phyloP scores from a whole-genome alignment of 1,284 basidiomycete genomes.

The Meripilus lineatus region DNA sequence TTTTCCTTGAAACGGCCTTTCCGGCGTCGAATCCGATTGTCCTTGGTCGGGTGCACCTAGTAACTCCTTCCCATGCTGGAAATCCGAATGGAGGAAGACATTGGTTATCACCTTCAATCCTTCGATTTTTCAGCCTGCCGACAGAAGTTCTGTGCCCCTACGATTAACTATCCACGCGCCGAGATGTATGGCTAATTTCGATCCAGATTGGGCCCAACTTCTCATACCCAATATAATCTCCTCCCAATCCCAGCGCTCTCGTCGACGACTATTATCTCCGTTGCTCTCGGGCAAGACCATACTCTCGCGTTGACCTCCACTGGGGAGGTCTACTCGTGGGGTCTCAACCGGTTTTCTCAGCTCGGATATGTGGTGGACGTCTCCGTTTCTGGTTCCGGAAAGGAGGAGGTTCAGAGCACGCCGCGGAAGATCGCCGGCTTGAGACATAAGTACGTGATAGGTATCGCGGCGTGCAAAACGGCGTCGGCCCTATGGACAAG shows the following conservation, averaged over 20 bases:
- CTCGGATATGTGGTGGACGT: slow-evolving; percentile 85
- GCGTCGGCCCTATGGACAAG: slow-evolving; percentile 91
- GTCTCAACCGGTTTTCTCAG: slow-evolving; percentile 83
- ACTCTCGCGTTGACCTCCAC: slow-evolving; percentile 79
- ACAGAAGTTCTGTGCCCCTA: no score
- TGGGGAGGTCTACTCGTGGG: slow-evolving; percentile 90
- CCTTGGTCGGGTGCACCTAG: no score
- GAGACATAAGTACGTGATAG: slow-evolving; percentile 77
- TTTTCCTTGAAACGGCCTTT: background rate
- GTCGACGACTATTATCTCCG: slow-evolving; percentile 28
- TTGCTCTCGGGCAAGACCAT: slow-evolving; percentile 93
- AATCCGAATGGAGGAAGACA: no score
- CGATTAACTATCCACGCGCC: no score
- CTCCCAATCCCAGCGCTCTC: background rate
- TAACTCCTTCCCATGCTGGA: no score
- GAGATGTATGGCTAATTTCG: background rate
- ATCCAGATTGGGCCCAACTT: slow-evolving; percentile 63
- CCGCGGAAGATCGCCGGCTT: slow-evolving; percentile 79
- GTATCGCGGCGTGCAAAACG: slow-evolving; percentile 84
- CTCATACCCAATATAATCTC: slow-evolving; percentile 72
- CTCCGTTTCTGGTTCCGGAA: slow-evolving; percentile 15
- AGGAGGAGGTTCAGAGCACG: slow-evolving; percentile 53
- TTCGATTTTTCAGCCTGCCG: no score
- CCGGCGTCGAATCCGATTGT: background rate
- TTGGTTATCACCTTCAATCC: no score